Evolutionary conservation across 805 yeast genomes (phyloP), one percentile per base, ranked within the genome.

Genomic region (Brettanomyces sp.): DNA sequence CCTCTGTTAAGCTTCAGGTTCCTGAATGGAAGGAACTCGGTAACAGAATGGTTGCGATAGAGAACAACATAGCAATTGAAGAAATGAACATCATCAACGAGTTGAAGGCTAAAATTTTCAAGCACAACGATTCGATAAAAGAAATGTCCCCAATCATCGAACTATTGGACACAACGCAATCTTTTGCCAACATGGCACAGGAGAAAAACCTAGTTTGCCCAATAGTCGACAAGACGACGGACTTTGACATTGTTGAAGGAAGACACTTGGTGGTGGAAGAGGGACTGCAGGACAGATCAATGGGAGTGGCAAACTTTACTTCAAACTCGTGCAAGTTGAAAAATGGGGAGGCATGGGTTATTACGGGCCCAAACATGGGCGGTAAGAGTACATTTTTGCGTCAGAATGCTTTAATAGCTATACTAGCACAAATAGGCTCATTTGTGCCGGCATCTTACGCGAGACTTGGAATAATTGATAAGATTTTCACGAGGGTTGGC

Each of bases 341-440:
- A 39, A 50, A 62, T 0, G 52, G 58, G 5, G 51, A 63, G 4
- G 56, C 75, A 2, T 74, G 85, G 69, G 70, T 87, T 14, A 77
- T 87, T n/a, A 83, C 95, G 0, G 96, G 96, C 0, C 95, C 96
- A 0, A 87, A 87, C 57, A 84, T 84, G 91, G 91, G 91, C 5
- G 93, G 93, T 6, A 85, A 85, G 57, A 82, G 89, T 5, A 82
- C 89, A 1, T 83, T 79, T 56, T 72, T 85, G 39, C 72, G 87
- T 49, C 90, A 84, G 46, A 79, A 82, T 53, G 93, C 90, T 0
- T 58, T 84, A 4, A 73, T 82, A 39, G 79, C 75, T 3, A 79
- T 85, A 24, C 64, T 85, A 66, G 79, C 85, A 0, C 95, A 85
- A 58, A 76, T 82, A 42, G 95, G 95, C 0, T 76, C 83, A 21